Conservation (phyloP, 345 rosid species). For the Camelina sativa region DNA sequence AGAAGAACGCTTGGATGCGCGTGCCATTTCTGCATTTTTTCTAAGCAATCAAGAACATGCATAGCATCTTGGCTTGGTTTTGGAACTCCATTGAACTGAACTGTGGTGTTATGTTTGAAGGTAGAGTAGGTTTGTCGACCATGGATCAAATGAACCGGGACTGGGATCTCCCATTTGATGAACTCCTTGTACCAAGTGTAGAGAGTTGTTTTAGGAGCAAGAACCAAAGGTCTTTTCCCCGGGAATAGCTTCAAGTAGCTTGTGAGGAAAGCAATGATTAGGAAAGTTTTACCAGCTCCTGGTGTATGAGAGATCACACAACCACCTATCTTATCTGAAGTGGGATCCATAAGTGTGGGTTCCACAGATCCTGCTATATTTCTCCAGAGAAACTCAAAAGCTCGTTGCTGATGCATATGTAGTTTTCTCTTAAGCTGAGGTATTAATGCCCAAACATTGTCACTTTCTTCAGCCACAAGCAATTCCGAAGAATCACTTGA, state of each 20-base stretch:
- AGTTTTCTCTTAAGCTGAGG: conserved; percentile 72
- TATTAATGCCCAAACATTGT: conserved; percentile 83
- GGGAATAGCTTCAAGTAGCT: conserved; percentile 96
- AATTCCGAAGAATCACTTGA: conserved; percentile 41
- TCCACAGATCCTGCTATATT: conserved; percentile 77
- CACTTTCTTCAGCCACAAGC: conserved; percentile 52
- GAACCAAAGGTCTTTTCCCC: conserved; percentile 78
- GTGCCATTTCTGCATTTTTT: conserved; percentile 95
- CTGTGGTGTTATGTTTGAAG: conserved; percentile 47
- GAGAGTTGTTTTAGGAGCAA: conserved; percentile 95
- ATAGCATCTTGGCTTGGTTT: conserved; percentile 80
- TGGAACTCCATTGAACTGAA: conserved; percentile 55
- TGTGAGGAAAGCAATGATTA: conserved; percentile 84
- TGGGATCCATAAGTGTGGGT: conserved; percentile 61
- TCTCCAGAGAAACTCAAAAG: conserved; percentile 92
- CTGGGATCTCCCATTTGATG: conserved; percentile 87
- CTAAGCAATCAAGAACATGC: conserved; percentile 95
- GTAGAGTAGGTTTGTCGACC: conserved; percentile 77
- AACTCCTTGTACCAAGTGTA: conserved; percentile 98
- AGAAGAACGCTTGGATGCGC: conserved; percentile 89
- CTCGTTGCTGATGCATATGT: conserved; percentile 78
- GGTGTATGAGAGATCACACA: conserved; percentile 96
- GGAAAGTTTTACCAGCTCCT: conserved; percentile 94
- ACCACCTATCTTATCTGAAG: conserved; percentile 68
- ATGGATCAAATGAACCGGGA: conserved; percentile 88